Evolutionary conservation across 371 early-diverging fungal genomes (phyloP).

Genomic region (Syncephalastrum contaminatum): DNA sequence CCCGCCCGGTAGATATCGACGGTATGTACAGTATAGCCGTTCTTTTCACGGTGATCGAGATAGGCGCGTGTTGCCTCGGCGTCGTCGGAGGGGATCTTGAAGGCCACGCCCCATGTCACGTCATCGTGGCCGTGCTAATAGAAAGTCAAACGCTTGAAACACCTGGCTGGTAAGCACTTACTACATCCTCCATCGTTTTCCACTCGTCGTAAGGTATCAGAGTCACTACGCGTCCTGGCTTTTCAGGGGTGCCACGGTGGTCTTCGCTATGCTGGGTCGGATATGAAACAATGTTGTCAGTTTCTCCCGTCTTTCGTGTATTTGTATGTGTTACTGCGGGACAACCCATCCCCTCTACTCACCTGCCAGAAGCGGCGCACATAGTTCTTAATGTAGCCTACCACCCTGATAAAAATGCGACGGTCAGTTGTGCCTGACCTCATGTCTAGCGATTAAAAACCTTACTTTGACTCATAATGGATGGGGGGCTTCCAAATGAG

Average conservation of each 20-base stretch:
- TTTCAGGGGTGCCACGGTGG: conserved; percentile 85
- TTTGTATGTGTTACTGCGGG: neutral
- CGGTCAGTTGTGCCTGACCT: no score
- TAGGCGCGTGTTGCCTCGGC: conserved; percentile 21
- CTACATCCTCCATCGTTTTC: conserved; percentile 42
- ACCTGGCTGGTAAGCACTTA: no score
- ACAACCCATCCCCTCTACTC: conserved; percentile 10
- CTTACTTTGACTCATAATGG: conserved; percentile 52
- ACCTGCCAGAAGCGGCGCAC: conserved; percentile 90
- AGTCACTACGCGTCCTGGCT: conserved; percentile 91
- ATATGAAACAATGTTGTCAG: conserved; percentile 3
- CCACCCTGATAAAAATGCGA: conserved; percentile 28
- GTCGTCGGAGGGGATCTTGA: conserved; percentile 54
- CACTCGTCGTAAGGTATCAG: conserved; percentile 74
- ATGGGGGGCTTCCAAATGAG: conserved; percentile 81
- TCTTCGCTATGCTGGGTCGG: conserved; percentile 72
- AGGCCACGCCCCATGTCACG: conserved; percentile 88
- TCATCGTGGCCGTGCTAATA: conserved; percentile 57
- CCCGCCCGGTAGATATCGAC: conserved; percentile 64
- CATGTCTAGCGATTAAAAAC: neutral
- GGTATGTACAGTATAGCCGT: conserved; percentile 75
- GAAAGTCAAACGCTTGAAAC: neutral
- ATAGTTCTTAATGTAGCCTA: conserved; percentile 80
- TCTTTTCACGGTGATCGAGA: conserved; percentile 74
- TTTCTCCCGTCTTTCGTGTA: neutral